Base-by-base conservation (phyloP, 257 asterid species). In the Forsythia viridissima region DNA sequence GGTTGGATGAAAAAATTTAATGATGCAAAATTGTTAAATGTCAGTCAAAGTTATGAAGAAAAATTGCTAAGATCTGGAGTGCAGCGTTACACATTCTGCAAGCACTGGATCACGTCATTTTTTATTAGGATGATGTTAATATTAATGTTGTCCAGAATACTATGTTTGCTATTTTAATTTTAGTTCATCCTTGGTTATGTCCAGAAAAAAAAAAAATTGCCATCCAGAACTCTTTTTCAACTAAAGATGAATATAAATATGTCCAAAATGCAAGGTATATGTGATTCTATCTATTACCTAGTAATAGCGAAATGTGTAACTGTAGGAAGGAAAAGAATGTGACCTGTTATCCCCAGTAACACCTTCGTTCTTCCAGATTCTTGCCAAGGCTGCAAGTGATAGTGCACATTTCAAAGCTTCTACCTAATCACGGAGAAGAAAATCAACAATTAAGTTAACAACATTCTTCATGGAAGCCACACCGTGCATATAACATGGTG, bases 291-390 rank as follows among this genome's bases (percentile, higher is more conserved):
- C 67, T 73, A 39, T 73, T 55, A 63, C 39, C 38, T 30, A 9
- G 9, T 24, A 75, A 76, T 24, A 39, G 70, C 11, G 79, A 70
- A 81, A 82, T 71, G 67, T 34, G 12, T 42, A 39, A 52, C 72
- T 61, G 11, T 6, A 51, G 18, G 77, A 15, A 61, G 30, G 75
- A 71, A 38, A 70, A 48, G 69, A 73, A 72, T 24, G 34, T 1
- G 16, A 96, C 99, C 99, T 93, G 88, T 93, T 96, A 85, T 96
- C 98, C 67, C 88, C 97, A 59, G 93, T 93, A 84, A 93, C 92
- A 71, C 99, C 98, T 46, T 96, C 97, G 41, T 67, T 88, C 79
- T 87, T 87, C 99, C 98, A 96, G 72, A 88, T 93, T 88, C 96
- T 89, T 66, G 86, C 77, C 91, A 96, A 86, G 75, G 98, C 97